These are phyloP conservation scores for Bertia moriformis DNA, from an alignment of 2,329 filamentous ascomycete genomes.

Conservation along the genomic window DNA sequence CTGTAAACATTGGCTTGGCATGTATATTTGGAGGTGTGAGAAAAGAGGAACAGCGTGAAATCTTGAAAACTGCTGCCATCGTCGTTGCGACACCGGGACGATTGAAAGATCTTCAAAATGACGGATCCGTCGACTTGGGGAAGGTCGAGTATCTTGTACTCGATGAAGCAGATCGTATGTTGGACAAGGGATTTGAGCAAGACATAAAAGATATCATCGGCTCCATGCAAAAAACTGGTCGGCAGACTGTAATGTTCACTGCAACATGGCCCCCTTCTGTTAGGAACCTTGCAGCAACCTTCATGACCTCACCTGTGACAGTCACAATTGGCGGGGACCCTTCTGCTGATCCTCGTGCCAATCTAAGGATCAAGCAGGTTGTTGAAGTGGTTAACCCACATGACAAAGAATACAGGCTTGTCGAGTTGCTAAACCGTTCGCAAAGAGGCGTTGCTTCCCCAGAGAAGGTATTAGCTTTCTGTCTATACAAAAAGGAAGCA, in stretches of 20 bases:
- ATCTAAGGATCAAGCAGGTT: conserved; percentile 48
- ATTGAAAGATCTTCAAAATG: conserved; percentile 49
- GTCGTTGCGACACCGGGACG: conserved; percentile 54
- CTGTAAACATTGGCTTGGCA: conserved; percentile 30
- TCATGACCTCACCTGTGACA: conserved; percentile 47
- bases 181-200: conserved; percentile 56
- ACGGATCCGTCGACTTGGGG: conserved; percentile 43
- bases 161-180: conserved; percentile 57
- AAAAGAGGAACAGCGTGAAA: conserved; percentile 46
- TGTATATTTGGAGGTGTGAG: conserved; percentile 53
- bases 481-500: conserved; percentile 59
- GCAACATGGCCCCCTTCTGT: conserved; percentile 57
- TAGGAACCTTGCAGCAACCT: conserved; percentile 48
- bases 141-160: conserved; percentile 49
- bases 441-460: conserved; percentile 36
- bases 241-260: conserved; percentile 60
- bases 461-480: conserved; percentile 53
- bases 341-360: conserved; percentile 49
- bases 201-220: conserved; percentile 51
- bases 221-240: conserved; percentile 32
- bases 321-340: conserved; percentile 51
- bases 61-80: conserved; percentile 39
- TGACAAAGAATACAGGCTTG: conserved; percentile 42
- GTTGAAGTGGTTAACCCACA: conserved; percentile 47
- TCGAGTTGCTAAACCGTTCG: conserved; percentile 46